Percentiles rank a stretch among this genome's conserved stretches.
Evolutionary conservation across 2,329 filamentous ascomycete genomes (phyloP).

Genomic region (Hyphodiscus sp.): DNA sequence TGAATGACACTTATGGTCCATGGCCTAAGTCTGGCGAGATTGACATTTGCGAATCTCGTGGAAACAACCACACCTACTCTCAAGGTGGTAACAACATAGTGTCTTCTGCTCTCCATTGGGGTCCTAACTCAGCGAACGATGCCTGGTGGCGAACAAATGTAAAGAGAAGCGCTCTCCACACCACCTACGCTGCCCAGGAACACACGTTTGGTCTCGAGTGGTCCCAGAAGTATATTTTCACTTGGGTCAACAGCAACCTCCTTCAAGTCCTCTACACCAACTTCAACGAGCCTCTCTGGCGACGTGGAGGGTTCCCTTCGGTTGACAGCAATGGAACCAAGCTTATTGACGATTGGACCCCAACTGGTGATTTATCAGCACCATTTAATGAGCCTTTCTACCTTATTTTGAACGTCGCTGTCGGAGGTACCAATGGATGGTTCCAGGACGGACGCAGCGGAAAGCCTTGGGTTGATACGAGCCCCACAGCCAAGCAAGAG

Average conservation of each 20-base stretch:
- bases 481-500: conserved; percentile 60
- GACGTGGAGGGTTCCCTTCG: conserved; percentile 61
- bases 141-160: conserved; percentile 80
- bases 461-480: conserved; percentile 75
- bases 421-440: conserved; percentile 77
- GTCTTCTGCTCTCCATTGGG: conserved; percentile 77
- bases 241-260: conserved; percentile 74
- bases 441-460: conserved; percentile 64
- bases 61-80: conserved; percentile 71
- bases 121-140: conserved; percentile 64
- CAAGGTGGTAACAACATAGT: conserved; percentile 78
- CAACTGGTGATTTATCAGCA: conserved; percentile 53
- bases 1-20: conserved; percentile 61
- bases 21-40: conserved; percentile 83
- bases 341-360: conserved; percentile 56
- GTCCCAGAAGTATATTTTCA: conserved; percentile 84
- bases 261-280: conserved; percentile 75
- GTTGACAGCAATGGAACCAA: conserved; percentile 59
- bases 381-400: conserved; percentile 75
- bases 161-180: conserved; percentile 68
- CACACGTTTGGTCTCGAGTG: conserved; percentile 81
- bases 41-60: conserved; percentile 73
- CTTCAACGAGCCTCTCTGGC: conserved; percentile 62
- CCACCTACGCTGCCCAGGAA: conserved; percentile 61
- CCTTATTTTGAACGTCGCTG: conserved; percentile 68